These are phyloP conservation scores for Litsea cubeba DNA, from an alignment of 164 flowering plant genomes.

Conservation along the genomic window DNA sequence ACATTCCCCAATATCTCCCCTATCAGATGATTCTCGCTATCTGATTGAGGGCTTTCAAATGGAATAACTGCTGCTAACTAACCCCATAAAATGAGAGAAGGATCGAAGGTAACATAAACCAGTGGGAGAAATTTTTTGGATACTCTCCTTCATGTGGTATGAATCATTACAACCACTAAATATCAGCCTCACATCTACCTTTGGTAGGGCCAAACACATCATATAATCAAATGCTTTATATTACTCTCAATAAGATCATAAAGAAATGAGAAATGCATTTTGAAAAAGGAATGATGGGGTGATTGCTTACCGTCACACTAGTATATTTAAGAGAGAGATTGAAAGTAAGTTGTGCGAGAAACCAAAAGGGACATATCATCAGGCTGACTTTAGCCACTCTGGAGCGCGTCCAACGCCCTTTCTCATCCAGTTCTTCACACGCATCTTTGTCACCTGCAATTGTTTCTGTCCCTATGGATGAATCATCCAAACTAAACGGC, in stretches of 20 bases:
- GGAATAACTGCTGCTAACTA: not conserved
- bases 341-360: conserved; percentile 82
- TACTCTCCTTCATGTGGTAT: not conserved
- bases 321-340: conserved; percentile 94
- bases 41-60: not conserved
- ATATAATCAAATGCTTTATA: not conserved
- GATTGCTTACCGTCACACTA: conserved; percentile 77
- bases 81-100: not conserved
- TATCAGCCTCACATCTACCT: not conserved
- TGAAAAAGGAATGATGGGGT: not conserved
- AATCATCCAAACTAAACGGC: too few species aligned
- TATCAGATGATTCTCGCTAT: not conserved
- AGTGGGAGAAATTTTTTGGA: not conserved
- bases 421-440: conserved; percentile 44
- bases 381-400: conserved; percentile 81
- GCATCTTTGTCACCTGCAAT: conserved; percentile 12
- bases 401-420: conserved; percentile 89
- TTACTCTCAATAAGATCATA: not conserved
- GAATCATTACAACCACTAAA: not conserved
- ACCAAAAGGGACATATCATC: conserved; percentile 89
- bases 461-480: not conserved
- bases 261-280: not conserved
- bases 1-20: not conserved
- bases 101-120: not conserved
- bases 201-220: not conserved